Percentiles rank a stretch among this genome's conserved stretches.
These are phyloP conservation scores for Rhodotorula mucilaginosa DNA, from an alignment of 1,284 basidiomycete genomes.

Conservation along the genomic window DNA sequence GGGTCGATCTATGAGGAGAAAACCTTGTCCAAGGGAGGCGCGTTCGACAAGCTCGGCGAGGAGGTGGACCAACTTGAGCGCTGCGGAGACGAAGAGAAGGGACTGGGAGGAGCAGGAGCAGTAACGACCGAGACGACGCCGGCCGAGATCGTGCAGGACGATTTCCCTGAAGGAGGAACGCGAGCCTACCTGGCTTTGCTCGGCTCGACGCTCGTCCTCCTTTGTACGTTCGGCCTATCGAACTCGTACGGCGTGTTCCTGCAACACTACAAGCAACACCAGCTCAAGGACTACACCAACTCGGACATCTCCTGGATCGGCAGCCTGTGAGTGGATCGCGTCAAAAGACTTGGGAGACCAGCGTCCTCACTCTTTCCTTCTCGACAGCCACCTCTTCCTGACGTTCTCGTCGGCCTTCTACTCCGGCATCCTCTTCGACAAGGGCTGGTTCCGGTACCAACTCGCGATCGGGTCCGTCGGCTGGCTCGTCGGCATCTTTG, in stretches of 20 bases:
- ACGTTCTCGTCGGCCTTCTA: conserved; percentile 30
- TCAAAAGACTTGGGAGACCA: too few relatives aligned
- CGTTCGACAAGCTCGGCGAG: background rate
- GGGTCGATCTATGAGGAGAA: background rate
- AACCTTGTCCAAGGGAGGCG: background rate
- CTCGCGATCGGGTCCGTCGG: conserved; percentile 27
- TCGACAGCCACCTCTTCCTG: conserved; percentile 29
- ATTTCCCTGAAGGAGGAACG: conserved; percentile 29
- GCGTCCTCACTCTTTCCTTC: background rate
- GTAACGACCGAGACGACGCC: background rate
- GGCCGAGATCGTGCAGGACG: background rate
- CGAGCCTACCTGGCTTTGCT: conserved; percentile 23
- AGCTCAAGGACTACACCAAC: conserved; percentile 23
- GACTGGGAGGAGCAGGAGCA: background rate
- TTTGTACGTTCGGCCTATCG: conserved; percentile 22
- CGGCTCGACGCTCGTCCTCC: conserved; percentile 21
- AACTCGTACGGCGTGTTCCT: conserved; percentile 29
- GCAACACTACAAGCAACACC: conserved; percentile 20
- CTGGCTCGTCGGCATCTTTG: conserved; percentile 36
- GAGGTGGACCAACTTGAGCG: background rate
- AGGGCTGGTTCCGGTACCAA: conserved; percentile 36
- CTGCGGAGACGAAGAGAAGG: background rate
- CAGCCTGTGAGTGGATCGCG: background rate
- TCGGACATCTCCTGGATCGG: conserved; percentile 36
- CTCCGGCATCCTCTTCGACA: conserved; percentile 31